A percentile compares a stretch with the other conserved stretches of the same genome.
Conservation (phyloP, 225 moss, liverwort and hornwort genomes). For the Physcomitrellopsis africana region DNA sequence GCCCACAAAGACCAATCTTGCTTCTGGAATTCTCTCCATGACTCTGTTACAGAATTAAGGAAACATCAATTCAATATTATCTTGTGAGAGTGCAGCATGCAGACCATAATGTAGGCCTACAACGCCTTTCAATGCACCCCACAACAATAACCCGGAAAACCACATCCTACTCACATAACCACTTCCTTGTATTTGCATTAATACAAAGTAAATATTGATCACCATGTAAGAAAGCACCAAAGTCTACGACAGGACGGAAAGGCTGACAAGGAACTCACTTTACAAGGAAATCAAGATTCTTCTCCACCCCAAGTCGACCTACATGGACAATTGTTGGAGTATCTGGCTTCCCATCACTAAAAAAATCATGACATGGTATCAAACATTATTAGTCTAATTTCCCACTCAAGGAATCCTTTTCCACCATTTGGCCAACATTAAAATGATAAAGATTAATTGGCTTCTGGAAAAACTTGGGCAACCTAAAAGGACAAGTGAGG, state of each 20-base stretch:
- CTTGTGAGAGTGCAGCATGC: not conserved
- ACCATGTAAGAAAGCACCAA: not conserved
- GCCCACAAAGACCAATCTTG: constrained; percentile 84
- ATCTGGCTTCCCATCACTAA: constrained; percentile 79
- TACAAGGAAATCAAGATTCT: constrained; percentile 85
- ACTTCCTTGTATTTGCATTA: too few species aligned
- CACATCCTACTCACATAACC: not conserved
- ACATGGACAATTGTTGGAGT: constrained; percentile 93
- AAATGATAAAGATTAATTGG: not conserved
- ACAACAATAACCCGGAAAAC: constrained; percentile 16
- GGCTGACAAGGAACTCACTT: constrained; percentile 46
- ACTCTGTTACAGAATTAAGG: constrained; percentile 53
- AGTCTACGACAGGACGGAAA: not conserved
- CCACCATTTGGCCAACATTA: not conserved
- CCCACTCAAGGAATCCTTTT: not conserved
- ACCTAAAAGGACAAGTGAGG: not conserved
- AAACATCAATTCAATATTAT: constrained; percentile 7
- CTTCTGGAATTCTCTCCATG: constrained; percentile 82
- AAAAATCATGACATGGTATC: constrained; percentile 20
- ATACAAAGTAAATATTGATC: too few species aligned
- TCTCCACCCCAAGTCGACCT: constrained; percentile 94
- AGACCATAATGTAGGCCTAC: not conserved
- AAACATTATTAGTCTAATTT: not conserved
- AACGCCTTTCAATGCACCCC: constrained; percentile 16
- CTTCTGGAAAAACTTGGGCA: constrained; percentile 11